Percentiles rank a stretch among this genome's conserved stretches.
phyloP scores from a whole-genome alignment of 371 early-diverging fungal species.

The Apophysomyces sp. region DNA sequence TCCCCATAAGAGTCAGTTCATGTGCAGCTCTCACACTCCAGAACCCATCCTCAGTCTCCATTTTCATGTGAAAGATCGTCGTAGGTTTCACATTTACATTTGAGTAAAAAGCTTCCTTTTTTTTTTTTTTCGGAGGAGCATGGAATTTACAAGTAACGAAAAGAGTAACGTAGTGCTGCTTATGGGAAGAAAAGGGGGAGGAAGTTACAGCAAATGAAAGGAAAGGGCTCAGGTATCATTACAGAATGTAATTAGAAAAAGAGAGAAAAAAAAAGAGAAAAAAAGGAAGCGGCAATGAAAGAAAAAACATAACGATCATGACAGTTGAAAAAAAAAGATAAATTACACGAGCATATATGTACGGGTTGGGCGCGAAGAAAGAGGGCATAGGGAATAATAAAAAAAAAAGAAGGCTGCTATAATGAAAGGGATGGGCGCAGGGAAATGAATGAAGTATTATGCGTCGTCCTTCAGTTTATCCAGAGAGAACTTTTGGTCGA shows the following conservation, averaged over 20 bases:
- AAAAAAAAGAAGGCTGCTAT: constrained; percentile 1
- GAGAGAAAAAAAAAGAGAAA: background rate
- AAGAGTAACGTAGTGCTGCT: background rate
- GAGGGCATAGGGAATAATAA: constrained; percentile 6
- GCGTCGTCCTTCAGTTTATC: constrained; percentile 24
- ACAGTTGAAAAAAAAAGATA: background rate
- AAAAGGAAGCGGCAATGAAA: background rate
- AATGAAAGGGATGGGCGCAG: constrained; percentile 2
- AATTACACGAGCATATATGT: constrained; percentile 3
- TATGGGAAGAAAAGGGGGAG: background rate
- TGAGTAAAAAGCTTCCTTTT: background rate
- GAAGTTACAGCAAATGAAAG: background rate
- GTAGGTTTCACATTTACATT: background rate
- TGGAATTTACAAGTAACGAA: background rate
- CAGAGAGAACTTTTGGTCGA: constrained; percentile 62
- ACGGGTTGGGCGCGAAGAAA: background rate
- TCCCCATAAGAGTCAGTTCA: background rate
- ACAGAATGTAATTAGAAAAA: background rate
- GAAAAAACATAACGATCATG: background rate
- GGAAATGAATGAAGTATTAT: background rate
- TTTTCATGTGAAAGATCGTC: constrained; percentile 3
- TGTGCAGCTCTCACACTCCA: background rate
- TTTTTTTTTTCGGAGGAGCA: background rate
- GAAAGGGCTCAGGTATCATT: constrained; percentile 1
- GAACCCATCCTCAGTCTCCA: background rate